Percentiles rank a stretch among this genome's conserved stretches.
These are phyloP conservation scores for Lentinula raphanica DNA, from an alignment of 768 basidiomycete species.

Conservation along the genomic window DNA sequence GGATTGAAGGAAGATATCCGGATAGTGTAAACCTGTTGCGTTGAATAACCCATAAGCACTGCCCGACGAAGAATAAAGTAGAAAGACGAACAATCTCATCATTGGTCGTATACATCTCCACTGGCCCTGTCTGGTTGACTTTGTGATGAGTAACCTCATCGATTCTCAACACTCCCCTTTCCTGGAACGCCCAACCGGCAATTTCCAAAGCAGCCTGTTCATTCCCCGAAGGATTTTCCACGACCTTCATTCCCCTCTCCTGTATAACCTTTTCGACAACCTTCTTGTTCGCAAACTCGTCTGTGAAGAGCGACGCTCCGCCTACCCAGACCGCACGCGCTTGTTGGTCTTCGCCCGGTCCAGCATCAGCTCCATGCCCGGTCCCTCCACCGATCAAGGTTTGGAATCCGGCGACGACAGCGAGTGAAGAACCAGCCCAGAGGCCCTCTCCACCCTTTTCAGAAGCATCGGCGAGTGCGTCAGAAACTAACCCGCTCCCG, in stretches of 20 bases:
- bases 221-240: conserved; percentile 61
- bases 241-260: conserved; percentile 34
- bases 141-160: conserved; percentile 70
- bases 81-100: conserved; percentile 63
- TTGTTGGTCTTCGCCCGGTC: conserved; percentile 1
- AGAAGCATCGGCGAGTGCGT: conserved; percentile 62
- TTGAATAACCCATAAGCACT: too few species aligned
- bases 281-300: conserved; percentile 60
- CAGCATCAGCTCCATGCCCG: not conserved
- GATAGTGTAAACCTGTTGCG: conserved; percentile 67
- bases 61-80: not conserved
- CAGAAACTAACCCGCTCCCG: conserved; percentile 51
- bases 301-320: conserved; percentile 72
- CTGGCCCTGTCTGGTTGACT: conserved; percentile 54
- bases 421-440: conserved; percentile 75
- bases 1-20: conserved; percentile 68
- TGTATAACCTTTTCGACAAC: conserved; percentile 18
- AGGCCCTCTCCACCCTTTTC: conserved; percentile 74
- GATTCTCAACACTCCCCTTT: conserved; percentile 74
- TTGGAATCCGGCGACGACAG: conserved; percentile 88
- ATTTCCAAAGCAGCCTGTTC: conserved; percentile 68
- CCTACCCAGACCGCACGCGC: conserved; percentile 80
- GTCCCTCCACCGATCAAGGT: conserved; percentile 47
- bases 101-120: conserved; percentile 78
- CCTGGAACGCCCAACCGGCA: conserved; percentile 88